Percentiles rank a stretch among this genome's conserved stretches.
These are phyloP conservation scores for Apiotrichum akiyoshidainum DNA, from an alignment of 1,284 basidiomycete genomes.

Conservation along the genomic window DNA sequence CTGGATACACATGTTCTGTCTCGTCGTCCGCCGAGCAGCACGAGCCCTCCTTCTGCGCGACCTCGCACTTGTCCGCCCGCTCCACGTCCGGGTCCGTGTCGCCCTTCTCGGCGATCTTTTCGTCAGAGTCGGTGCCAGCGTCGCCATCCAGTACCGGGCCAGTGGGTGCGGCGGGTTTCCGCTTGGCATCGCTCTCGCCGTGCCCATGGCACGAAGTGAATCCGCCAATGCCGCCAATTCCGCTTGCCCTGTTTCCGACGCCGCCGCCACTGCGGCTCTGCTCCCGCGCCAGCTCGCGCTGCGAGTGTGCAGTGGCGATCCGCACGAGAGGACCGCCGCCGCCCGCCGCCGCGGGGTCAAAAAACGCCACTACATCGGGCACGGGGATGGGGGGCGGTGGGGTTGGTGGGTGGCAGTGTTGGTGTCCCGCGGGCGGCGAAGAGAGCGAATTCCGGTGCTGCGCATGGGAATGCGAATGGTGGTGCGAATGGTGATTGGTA, in stretches of 20 bases:
- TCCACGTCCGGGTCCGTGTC: neutral
- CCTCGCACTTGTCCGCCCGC: neutral
- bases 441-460: too few relatives aligned
- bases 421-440: too few relatives aligned
- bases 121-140: neutral
- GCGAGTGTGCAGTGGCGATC: slow-evolving; percentile 31
- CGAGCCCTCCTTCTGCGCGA: neutral
- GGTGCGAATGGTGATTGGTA: neutral
- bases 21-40: neutral
- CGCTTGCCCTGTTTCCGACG: neutral
- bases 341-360: slow-evolving; percentile 38
- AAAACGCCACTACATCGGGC: slow-evolving; percentile 31
- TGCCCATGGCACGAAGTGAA: too few relatives aligned
- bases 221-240: neutral
- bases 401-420: neutral
- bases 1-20: slow-evolving; percentile 35
- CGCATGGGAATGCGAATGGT: neutral
- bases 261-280: neutral
- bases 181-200: too few relatives aligned
- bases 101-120: neutral
- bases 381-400: slow-evolving; percentile 4
- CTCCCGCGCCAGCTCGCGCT: slow-evolving; percentile 1
- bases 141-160: too few relatives aligned
- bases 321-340: slow-evolving; percentile 38
- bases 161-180: too few relatives aligned